phyloP scores from a whole-genome alignment of 2,329 filamentous ascomycete genomes.

The Aspergillus viridinutans region DNA sequence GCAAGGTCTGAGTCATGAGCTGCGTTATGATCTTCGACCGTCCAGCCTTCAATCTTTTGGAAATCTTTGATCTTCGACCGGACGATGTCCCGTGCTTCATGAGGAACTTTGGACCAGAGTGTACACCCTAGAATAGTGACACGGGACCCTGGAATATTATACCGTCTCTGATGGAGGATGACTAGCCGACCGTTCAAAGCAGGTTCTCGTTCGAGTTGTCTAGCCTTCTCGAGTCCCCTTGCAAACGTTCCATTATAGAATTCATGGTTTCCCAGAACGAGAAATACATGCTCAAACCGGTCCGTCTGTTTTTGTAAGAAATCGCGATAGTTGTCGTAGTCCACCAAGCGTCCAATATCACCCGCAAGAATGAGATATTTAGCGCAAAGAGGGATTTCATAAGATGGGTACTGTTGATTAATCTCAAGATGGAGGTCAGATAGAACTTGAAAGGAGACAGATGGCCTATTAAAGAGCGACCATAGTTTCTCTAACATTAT shows the following conservation, averaged over 20 bases:
- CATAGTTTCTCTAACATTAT: conserved; percentile 11
- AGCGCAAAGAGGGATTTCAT: conserved; percentile 17
- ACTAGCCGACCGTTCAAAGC: conserved; percentile 22
- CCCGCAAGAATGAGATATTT: conserved; percentile 22
- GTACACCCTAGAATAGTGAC: conserved; percentile 57
- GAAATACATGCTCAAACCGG: conserved; percentile 19
- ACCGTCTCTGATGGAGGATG: conserved; percentile 22
- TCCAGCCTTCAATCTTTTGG: conserved; percentile 51
- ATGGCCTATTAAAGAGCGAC: conserved; percentile 1
- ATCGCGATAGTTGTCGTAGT: conserved; percentile 21
- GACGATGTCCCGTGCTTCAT: conserved; percentile 38
- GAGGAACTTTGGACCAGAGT: conserved; percentile 52
- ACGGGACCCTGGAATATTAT: conserved; percentile 24
- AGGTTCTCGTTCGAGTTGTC: conserved; percentile 25
- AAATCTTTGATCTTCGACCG: conserved; percentile 51
- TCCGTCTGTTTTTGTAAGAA: conserved; percentile 21
- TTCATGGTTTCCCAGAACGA: conserved; percentile 26
- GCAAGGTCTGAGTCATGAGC: conserved; percentile 45
- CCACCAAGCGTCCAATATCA: conserved; percentile 20
- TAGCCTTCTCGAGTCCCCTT: conserved; percentile 19
- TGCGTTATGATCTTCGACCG: conserved; percentile 46
- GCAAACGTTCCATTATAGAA: conserved; percentile 22
- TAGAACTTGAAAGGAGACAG: conserved; percentile 21
- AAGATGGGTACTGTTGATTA: conserved; percentile 22
- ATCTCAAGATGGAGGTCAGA: conserved; percentile 31